Percentiles rank a stretch among this genome's conserved stretches.
phyloP scores from a whole-genome alignment of 345 rosid species.

The Brassica nigra region DNA sequence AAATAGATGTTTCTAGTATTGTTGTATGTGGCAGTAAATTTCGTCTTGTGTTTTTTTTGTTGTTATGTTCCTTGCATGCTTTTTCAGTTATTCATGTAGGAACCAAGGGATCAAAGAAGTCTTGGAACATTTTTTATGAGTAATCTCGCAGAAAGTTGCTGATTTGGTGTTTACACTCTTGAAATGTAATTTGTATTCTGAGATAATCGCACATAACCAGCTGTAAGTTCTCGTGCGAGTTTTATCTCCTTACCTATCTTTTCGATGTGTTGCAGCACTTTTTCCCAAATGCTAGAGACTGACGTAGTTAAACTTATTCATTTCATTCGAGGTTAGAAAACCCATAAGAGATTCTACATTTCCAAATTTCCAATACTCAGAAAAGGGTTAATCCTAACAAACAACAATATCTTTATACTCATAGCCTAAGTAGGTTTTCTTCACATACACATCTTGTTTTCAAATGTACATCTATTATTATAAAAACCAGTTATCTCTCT shows the following conservation, averaged over 20 bases:
- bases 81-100: constrained; percentile 13
- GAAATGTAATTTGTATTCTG: not conserved
- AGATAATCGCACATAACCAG: not conserved
- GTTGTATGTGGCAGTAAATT: not conserved
- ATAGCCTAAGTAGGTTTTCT: not conserved
- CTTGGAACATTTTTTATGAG: not conserved
- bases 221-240: not conserved
- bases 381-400: not conserved
- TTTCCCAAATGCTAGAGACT: too few species aligned
- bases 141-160: not conserved
- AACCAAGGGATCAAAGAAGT: not conserved
- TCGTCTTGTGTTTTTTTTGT: not conserved
- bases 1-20: constrained; percentile 12
- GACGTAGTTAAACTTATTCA: too few species aligned
- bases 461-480: not conserved
- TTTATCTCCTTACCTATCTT: not conserved
- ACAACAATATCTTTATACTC: not conserved
- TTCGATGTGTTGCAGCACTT: too few species aligned
- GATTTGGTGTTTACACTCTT: not conserved
- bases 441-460: not conserved
- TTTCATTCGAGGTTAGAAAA: not conserved
- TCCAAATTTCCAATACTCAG: not conserved
- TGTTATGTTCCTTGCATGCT: not conserved
- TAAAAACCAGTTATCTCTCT: too few species aligned
- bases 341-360: not conserved